Conservation (phyloP, 1,139 yeast species). For the Suhomyces guaymorum region DNA sequence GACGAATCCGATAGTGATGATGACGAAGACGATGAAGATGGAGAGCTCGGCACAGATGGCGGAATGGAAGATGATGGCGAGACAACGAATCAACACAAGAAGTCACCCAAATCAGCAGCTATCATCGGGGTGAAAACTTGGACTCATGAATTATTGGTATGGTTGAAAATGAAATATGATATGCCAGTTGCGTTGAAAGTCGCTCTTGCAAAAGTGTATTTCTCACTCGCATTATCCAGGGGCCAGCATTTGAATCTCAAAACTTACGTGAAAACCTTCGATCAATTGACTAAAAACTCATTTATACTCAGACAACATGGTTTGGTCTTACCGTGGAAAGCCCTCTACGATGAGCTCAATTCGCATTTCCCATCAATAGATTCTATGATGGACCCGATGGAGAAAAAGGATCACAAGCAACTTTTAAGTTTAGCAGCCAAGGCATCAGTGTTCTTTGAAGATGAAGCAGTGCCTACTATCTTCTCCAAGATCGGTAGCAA, state of each 20-base stretch:
- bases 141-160: slow-evolving; percentile 83
- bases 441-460: slow-evolving; percentile 48
- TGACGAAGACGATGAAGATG: slow-evolving; percentile 30
- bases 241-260: slow-evolving; percentile 69
- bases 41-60: slow-evolving; percentile 29
- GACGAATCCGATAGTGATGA: slow-evolving; percentile 36
- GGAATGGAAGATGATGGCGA: slow-evolving; percentile 47
- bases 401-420: slow-evolving; percentile 45
- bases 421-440: slow-evolving; percentile 48
- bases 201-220: slow-evolving; percentile 68
- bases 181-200: slow-evolving; percentile 70
- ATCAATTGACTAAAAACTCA: slow-evolving; percentile 54
- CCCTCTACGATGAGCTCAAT: slow-evolving; percentile 41
- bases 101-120: slow-evolving; percentile 68
- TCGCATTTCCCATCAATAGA: slow-evolving; percentile 38
- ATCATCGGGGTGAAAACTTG: slow-evolving; percentile 78
- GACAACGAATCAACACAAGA: slow-evolving; percentile 50
- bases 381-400: slow-evolving; percentile 32
- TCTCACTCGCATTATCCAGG: slow-evolving; percentile 68
- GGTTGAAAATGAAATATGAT: slow-evolving; percentile 79
- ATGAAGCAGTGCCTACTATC: slow-evolving; percentile 38
- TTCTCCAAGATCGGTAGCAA: slow-evolving; percentile 44
- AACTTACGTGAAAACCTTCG: slow-evolving; percentile 66
- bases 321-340: slow-evolving; percentile 53
- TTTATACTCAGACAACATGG: slow-evolving; percentile 36